Evolutionary conservation across 1,284 basidiomycete genomes (phyloP).

Genomic region (Apiotrichum veenhuisii): DNA sequence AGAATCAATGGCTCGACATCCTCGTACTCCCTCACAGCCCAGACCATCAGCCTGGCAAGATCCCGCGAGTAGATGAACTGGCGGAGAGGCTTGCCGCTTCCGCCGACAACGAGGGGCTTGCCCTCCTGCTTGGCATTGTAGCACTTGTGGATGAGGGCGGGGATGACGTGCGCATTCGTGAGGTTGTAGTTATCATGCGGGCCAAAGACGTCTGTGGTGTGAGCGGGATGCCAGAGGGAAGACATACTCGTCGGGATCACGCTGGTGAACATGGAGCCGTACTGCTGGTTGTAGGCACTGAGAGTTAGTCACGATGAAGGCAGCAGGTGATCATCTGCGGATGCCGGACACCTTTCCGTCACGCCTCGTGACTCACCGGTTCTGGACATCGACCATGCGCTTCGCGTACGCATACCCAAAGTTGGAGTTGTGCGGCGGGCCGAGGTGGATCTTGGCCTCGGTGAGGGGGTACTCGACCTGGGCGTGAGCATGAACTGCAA

Average conservation of each 20-base stretch:
- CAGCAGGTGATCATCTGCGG: neutral
- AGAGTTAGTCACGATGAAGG: neutral
- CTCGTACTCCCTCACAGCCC: conserved; percentile 81
- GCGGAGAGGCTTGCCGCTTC: conserved; percentile 78
- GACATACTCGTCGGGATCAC: conserved; percentile 73
- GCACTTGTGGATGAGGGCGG: conserved; percentile 82
- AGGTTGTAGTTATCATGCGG: conserved; percentile 61
- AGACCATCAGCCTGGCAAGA: conserved; percentile 86
- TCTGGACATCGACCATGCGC: conserved; percentile 86
- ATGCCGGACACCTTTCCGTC: neutral
- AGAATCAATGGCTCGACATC: conserved; percentile 85
- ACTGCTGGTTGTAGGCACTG: conserved; percentile 86
- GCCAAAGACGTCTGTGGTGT: conserved; percentile 64
- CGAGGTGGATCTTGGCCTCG: conserved; percentile 79
- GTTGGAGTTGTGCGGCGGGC: conserved; percentile 74
- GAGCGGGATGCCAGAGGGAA: neutral
- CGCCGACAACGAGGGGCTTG: conserved; percentile 75
- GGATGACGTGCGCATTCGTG: conserved; percentile 85
- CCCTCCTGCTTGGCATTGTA: conserved; percentile 78
- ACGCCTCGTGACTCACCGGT: conserved; percentile 60
- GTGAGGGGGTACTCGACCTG: conserved; percentile 72
- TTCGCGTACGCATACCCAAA: conserved; percentile 91
- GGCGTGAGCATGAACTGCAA: conserved; percentile 10
- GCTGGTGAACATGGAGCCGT: conserved; percentile 82
- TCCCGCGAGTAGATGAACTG: conserved; percentile 94